A percentile compares a stretch with the other conserved stretches of the same genome.
Evolutionary conservation across 2,329 filamentous ascomycete species (phyloP).

Genomic region (Fusarium staphyleae): DNA sequence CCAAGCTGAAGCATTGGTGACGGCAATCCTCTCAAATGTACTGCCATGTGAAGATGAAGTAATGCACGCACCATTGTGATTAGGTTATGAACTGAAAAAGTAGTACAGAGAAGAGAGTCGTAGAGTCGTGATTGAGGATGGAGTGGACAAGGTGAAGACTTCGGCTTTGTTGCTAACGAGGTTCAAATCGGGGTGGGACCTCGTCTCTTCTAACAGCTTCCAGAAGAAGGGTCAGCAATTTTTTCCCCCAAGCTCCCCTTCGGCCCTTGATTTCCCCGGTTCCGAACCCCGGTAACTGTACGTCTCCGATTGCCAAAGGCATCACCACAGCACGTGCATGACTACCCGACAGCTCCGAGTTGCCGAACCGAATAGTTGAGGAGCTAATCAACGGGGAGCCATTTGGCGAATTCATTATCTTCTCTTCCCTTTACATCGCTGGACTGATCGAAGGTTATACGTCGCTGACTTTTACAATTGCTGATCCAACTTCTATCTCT

Average conservation of each 20-base stretch:
- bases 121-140: conserved; percentile 28
- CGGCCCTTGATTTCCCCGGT: conserved; percentile 47
- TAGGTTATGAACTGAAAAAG: conserved; percentile 14
- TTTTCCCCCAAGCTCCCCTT: conserved; percentile 41
- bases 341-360: background rate
- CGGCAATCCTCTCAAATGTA: background rate
- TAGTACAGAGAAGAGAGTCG: conserved; percentile 25
- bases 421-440: background rate
- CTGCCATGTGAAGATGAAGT: background rate
- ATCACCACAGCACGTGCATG: conserved; percentile 18
- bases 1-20: conserved; percentile 4
- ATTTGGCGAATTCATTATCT: background rate
- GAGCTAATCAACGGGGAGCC: background rate
- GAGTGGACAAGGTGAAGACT: conserved; percentile 23
- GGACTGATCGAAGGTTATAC: conserved; percentile 11
- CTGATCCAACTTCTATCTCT: conserved; percentile 38
- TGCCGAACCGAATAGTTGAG: conserved; percentile 4
- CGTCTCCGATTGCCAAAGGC: conserved; percentile 10
- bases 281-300: conserved; percentile 38
- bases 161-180: conserved; percentile 34
- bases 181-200: conserved; percentile 44
- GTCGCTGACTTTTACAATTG: conserved; percentile 30
- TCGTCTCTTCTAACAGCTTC: conserved; percentile 51
- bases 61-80: conserved; percentile 43
- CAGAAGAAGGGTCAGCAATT: conserved; percentile 49